Percentiles rank a stretch among this genome's conserved stretches.
phyloP scores from a whole-genome alignment of 441 rosid genomes.

The Hura crepitans region DNA sequence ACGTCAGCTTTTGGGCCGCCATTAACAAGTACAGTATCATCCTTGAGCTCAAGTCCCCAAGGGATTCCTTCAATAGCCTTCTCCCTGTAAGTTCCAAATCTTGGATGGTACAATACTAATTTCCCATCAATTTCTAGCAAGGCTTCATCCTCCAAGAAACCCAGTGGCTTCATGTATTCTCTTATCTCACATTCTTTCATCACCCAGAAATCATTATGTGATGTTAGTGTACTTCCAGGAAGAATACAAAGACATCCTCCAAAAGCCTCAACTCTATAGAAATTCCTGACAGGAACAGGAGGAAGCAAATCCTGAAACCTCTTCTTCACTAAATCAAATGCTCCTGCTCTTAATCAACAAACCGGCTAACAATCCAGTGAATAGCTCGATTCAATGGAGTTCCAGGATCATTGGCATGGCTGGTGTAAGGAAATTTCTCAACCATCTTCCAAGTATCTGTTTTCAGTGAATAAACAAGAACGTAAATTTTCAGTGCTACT shows the following conservation, averaged over 20 bases:
- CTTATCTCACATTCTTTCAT: too few relatives aligned
- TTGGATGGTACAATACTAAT: slow-evolving; percentile 34
- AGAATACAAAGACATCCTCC: too few relatives aligned
- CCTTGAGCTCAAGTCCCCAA: slow-evolving; percentile 35
- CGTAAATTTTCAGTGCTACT: slow-evolving; percentile 16
- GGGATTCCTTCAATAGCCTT: slow-evolving; percentile 30
- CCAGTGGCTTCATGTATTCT: too few relatives aligned
- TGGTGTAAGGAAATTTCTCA: slow-evolving; percentile 16
- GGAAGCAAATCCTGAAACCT: too few relatives aligned
- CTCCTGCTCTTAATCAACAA: too few relatives aligned
- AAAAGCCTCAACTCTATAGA: neutral
- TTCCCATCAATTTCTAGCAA: slow-evolving; percentile 38
- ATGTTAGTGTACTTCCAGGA: too few relatives aligned
- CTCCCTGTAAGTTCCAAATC: slow-evolving; percentile 11
- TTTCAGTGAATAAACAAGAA: slow-evolving; percentile 40
- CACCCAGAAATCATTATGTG: too few relatives aligned
- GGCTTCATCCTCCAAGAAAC: slow-evolving; percentile 21
- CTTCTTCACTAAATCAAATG: too few relatives aligned
- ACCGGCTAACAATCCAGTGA: slow-evolving; percentile 36
- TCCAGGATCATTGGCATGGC: slow-evolving; percentile 25
- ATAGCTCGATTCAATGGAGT: slow-evolving; percentile 32
- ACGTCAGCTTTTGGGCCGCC: slow-evolving; percentile 32
- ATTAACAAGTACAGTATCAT: slow-evolving; percentile 22
- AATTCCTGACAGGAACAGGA: too few relatives aligned
- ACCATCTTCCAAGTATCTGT: slow-evolving; percentile 34